phyloP scores from a whole-genome alignment of 495 filamentous ascomycete genomes.

The Penicillium herquei region DNA sequence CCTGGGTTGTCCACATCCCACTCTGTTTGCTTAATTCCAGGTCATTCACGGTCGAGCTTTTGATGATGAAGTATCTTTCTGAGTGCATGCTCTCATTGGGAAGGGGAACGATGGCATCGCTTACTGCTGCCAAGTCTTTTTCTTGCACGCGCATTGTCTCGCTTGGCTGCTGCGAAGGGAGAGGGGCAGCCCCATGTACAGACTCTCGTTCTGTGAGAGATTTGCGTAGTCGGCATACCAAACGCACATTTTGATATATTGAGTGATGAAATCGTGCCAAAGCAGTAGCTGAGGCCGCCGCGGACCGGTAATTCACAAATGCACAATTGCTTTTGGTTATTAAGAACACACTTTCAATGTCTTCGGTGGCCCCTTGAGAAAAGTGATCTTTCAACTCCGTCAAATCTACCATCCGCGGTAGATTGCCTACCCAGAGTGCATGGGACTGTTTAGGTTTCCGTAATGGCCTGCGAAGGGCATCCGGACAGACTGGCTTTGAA shows the following conservation, averaged over 20 bases:
- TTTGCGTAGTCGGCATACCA: slow-evolving; percentile 87
- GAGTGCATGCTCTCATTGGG: slow-evolving; percentile 20
- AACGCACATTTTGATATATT: slow-evolving; percentile 81
- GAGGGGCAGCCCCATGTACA: neutral
- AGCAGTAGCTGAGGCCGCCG: slow-evolving; percentile 70
- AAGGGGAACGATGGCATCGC: neutral
- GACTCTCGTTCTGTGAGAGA: slow-evolving; percentile 29
- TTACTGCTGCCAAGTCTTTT: neutral
- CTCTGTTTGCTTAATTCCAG: slow-evolving; percentile 85
- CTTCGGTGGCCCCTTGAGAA: slow-evolving; percentile 70
- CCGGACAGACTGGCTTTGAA: slow-evolving; percentile 14
- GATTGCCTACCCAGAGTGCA: slow-evolving; percentile 94
- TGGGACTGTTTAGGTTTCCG: slow-evolving; percentile 91
- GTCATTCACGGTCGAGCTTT: slow-evolving; percentile 90
- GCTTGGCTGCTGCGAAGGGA: neutral
- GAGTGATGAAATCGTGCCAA: slow-evolving; percentile 88
- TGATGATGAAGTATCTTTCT: slow-evolving; percentile 88
- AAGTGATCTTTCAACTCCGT: slow-evolving; percentile 90
- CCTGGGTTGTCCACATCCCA: slow-evolving; percentile 90
- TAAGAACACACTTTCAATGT: slow-evolving; percentile 86
- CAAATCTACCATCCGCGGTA: slow-evolving; percentile 77
- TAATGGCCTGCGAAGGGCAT: slow-evolving; percentile 78
- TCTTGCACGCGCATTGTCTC: neutral
- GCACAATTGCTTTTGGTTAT: slow-evolving; percentile 98
- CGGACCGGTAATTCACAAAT: slow-evolving; percentile 93